Conservation (phyloP, 208 protist species). For the Acanthamoeba lenticulata region DNA sequence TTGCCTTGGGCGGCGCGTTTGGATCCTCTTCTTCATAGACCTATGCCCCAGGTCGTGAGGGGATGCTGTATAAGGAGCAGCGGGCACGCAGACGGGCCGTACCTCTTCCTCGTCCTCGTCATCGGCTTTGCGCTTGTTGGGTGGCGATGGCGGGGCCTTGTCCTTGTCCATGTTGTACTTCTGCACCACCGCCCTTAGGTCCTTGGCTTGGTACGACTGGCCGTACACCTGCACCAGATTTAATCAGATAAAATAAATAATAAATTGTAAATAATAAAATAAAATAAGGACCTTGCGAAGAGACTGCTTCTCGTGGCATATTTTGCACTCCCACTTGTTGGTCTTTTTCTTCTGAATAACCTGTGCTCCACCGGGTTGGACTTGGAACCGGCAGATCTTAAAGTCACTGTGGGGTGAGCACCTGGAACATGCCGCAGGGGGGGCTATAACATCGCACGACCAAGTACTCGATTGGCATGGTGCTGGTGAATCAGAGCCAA, state of each 20-base stretch:
- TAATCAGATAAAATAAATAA: background rate
- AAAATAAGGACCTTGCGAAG: constrained; percentile 27
- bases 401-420: background rate
- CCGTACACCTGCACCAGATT: background rate
- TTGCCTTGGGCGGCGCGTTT: background rate
- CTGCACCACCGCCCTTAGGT: constrained; percentile 18
- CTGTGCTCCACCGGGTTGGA: no score
- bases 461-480: constrained; percentile 27
- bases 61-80: background rate
- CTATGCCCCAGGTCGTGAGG: background rate
- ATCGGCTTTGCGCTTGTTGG: background rate
- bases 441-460: constrained; percentile 8
- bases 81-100: background rate
- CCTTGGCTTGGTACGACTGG: constrained; percentile 49
- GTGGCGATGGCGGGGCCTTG: background rate
- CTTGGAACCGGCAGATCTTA: background rate
- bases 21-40: background rate
- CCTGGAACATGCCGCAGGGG: constrained; percentile 53
- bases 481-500: no score
- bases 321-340: constrained; percentile 58
- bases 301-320: constrained; percentile 62
- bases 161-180: constrained; percentile 67
- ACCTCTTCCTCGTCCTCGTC: background rate
- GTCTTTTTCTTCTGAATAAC: constrained; percentile 46
- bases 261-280: background rate